These are phyloP conservation scores for Suillus tomentosus DNA, from an alignment of 768 basidiomycete species.

Conservation along the genomic window DNA sequence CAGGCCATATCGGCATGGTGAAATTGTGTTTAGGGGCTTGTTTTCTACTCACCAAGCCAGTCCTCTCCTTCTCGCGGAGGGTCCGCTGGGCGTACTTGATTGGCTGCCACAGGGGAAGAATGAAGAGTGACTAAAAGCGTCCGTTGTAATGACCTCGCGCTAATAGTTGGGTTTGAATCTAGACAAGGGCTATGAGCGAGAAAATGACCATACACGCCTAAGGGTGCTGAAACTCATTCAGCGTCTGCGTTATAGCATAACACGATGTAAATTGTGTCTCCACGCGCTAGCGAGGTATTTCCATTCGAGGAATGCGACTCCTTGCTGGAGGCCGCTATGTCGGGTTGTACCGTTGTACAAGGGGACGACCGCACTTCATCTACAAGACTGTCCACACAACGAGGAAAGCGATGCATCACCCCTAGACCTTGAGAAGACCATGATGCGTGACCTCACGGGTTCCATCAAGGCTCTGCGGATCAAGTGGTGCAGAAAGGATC, in stretches of 20 bases:
- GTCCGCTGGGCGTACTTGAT: constrained; percentile 1
- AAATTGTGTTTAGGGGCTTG: constrained; percentile 6
- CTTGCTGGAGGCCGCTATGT: background rate
- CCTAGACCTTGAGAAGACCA: constrained; percentile 10
- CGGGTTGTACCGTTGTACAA: no score
- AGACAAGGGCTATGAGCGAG: background rate
- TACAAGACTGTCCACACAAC: background rate
- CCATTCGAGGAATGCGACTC: constrained; percentile 5
- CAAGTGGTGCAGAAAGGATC: constrained; percentile 5
- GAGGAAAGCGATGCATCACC: constrained; percentile 7
- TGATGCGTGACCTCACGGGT: constrained; percentile 6
- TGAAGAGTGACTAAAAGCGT: constrained; percentile 1
- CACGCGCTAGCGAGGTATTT: constrained; percentile 1
- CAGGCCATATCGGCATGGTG: constrained; percentile 1
- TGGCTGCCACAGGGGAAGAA: constrained; percentile 7
- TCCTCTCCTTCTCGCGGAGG: constrained; percentile 5
- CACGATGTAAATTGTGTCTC: background rate
- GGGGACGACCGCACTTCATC: constrained; percentile 1
- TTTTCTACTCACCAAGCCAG: background rate
- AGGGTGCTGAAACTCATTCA: constrained; percentile 7
- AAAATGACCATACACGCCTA: constrained; percentile 7
- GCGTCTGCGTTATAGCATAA: background rate
- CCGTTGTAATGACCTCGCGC: constrained; percentile 3
- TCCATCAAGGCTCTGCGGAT: constrained; percentile 8
- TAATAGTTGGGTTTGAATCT: background rate